These are phyloP conservation scores for Syzygium malaccense DNA, from an alignment of 441 rosid genomes.

Conservation along the genomic window DNA sequence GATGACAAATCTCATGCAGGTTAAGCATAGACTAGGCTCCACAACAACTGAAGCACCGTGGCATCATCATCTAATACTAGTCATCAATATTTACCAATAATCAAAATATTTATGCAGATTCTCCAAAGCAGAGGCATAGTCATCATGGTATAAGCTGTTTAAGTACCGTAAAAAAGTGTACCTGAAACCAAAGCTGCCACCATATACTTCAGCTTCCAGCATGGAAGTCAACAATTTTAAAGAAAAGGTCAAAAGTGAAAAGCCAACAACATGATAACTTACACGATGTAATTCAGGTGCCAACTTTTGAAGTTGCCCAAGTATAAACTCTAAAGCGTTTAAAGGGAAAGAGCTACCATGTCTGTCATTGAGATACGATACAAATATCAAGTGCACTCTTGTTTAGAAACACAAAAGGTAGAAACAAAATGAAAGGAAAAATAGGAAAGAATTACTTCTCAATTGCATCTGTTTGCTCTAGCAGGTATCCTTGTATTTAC, in stretches of 20 bases:
- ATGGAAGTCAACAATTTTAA: not conserved
- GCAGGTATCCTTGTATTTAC: conserved; percentile 88
- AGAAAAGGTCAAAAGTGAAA: not conserved
- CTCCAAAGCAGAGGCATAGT: conserved; percentile 88
- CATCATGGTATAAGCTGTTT: conserved; percentile 79
- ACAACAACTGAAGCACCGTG: not conserved
- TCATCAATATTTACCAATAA: conserved; percentile 56
- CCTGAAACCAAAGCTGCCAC: conserved; percentile 37
- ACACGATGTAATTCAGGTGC: conserved; percentile 97
- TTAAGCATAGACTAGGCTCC: not conserved
- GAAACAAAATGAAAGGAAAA: conserved; percentile 1
- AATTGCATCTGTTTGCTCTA: conserved; percentile 80
- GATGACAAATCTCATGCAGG: not conserved
- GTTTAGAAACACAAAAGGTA: not conserved
- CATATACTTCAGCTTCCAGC: not conserved
- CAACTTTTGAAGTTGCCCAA: conserved; percentile 69
- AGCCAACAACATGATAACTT: conserved; percentile 16
- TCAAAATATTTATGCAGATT: conserved; percentile 90
- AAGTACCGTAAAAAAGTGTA: conserved; percentile 86
- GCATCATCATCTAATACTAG: not conserved
- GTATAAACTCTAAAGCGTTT: conserved; percentile 55
- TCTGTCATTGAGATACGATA: conserved; percentile 33
- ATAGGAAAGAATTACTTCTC: conserved; percentile 50
- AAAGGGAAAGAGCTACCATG: conserved; percentile 63
- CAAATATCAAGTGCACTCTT: not conserved